Conservation (phyloP, 2,329 filamentous ascomycete species). For the Gnomoniopsis smithogilvyi region DNA sequence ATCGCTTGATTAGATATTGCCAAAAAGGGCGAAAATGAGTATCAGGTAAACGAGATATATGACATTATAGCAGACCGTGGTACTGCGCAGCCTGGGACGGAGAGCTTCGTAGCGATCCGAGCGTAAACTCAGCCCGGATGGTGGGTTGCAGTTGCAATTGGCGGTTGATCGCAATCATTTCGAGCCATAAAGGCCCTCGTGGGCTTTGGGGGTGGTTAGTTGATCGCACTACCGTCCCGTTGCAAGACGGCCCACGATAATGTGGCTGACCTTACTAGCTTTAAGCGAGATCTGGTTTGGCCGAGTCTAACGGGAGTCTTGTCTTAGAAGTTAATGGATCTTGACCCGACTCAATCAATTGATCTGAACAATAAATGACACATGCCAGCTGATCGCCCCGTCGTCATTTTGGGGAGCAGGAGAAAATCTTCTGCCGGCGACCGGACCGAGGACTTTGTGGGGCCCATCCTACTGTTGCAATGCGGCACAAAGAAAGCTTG, state of each 20-base stretch:
- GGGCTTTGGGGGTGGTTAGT: not conserved
- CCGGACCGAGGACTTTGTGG: not conserved
- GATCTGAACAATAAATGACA: not conserved
- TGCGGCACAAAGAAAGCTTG: slow-evolving; percentile 5
- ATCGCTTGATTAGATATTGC: slow-evolving; percentile 9
- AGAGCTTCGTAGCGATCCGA: not conserved
- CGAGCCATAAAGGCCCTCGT: not conserved
- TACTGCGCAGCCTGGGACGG: not conserved
- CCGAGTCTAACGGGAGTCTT: too few relatives aligned
- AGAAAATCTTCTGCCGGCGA: not conserved
- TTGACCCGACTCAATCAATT: not conserved
- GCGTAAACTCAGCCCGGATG: not conserved
- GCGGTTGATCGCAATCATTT: not conserved
- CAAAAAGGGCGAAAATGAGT: slow-evolving; percentile 6
- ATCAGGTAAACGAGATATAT: slow-evolving; percentile 6
- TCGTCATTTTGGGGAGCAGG: not conserved
- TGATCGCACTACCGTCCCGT: not conserved
- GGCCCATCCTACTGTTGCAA: not conserved
- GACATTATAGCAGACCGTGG: not conserved
- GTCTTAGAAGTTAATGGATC: not conserved
- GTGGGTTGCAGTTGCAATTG: slow-evolving; percentile 1
- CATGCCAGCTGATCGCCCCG: not conserved
- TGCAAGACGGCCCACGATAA: too few relatives aligned
- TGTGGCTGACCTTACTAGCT: too few relatives aligned
- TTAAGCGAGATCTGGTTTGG: not conserved